phyloP scores from a whole-genome alignment of 805 yeast species.

The Hanseniaspora valbyensis region DNA sequence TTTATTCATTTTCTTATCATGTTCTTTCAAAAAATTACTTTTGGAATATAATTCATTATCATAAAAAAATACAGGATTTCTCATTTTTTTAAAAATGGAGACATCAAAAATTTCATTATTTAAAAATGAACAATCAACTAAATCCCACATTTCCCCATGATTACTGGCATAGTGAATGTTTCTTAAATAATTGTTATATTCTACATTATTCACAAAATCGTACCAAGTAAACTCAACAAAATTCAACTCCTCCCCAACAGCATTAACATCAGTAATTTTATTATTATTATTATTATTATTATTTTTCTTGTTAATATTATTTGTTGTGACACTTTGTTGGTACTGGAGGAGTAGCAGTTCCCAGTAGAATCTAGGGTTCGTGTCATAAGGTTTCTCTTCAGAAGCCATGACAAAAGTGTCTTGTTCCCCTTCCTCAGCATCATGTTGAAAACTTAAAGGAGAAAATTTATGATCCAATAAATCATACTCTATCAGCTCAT shows the following conservation, averaged over 20 bases:
- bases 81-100: slow-evolving; percentile 17
- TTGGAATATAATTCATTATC: slow-evolving; percentile 21
- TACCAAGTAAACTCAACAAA: slow-evolving; percentile 47
- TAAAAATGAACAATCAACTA: slow-evolving; percentile 21
- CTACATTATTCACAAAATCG: slow-evolving; percentile 43
- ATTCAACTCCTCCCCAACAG: slow-evolving; percentile 8
- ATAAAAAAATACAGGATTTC: slow-evolving; percentile 21
- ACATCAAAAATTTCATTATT: slow-evolving; percentile 22
- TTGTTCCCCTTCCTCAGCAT: not conserved
- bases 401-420: not conserved
- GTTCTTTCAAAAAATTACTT: slow-evolving; percentile 8
- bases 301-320: too few species aligned
- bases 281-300: too few species aligned
- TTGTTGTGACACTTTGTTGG: too few species aligned
- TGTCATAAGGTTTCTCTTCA: slow-evolving; percentile 32
- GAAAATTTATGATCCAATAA: not conserved
- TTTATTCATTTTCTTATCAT: not conserved
- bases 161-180: not conserved
- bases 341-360: slow-evolving; percentile 32
- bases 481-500: not conserved
- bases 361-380: slow-evolving; percentile 49
- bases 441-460: not conserved
- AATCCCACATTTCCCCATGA: not conserved
- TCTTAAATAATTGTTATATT: slow-evolving; percentile 27
- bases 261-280: too few species aligned